Percentiles rank a stretch among this genome's conserved stretches.
These are phyloP conservation scores for Aspergillus neotritici DNA, from an alignment of 2,329 filamentous ascomycete species.

Conservation along the genomic window DNA sequence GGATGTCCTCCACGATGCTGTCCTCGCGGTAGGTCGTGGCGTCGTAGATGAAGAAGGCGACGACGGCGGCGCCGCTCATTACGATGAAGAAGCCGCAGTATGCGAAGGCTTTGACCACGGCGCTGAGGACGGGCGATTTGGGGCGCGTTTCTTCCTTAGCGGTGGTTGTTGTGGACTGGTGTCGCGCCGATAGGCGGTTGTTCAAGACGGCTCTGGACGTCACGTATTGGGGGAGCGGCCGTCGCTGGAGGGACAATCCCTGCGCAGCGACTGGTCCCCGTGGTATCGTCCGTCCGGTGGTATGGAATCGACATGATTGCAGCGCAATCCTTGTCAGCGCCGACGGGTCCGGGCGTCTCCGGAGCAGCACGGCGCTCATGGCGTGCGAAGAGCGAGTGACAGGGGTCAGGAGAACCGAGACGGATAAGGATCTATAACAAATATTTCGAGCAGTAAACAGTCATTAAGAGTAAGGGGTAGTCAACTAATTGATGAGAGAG, in stretches of 20 bases:
- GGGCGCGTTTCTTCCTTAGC: slow-evolving; percentile 16
- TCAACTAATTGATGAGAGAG: no score
- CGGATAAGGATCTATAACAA: slow-evolving; percentile 6
- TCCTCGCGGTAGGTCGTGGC: slow-evolving; percentile 80
- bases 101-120: slow-evolving; percentile 64
- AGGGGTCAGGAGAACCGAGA: slow-evolving; percentile 1
- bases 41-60: slow-evolving; percentile 91
- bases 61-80: slow-evolving; percentile 61
- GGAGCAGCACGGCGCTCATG: slow-evolving; percentile 31
- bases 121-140: slow-evolving; percentile 39
- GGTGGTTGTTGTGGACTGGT: slow-evolving; percentile 29
- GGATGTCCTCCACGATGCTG: slow-evolving; percentile 62
- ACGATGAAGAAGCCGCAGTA: slow-evolving; percentile 70
- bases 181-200: slow-evolving; percentile 24
- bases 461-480: no score
- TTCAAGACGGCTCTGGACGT: slow-evolving; percentile 16
- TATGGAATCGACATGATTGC: slow-evolving; percentile 17
- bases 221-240: slow-evolving; percentile 19
- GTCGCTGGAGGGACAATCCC: slow-evolving; percentile 16
- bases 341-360: slow-evolving; percentile 24
- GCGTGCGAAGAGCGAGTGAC: slow-evolving; percentile 10
- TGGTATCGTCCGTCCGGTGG: slow-evolving; percentile 9
- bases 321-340: slow-evolving; percentile 24
- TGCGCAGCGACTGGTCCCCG: slow-evolving; percentile 13
- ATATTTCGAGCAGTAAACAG: no score